Percentiles rank a stretch among this genome's conserved stretches.
Evolutionary conservation across 2,329 filamentous ascomycete species (phyloP).

Genomic region (Aspergillus transmontanensis): DNA sequence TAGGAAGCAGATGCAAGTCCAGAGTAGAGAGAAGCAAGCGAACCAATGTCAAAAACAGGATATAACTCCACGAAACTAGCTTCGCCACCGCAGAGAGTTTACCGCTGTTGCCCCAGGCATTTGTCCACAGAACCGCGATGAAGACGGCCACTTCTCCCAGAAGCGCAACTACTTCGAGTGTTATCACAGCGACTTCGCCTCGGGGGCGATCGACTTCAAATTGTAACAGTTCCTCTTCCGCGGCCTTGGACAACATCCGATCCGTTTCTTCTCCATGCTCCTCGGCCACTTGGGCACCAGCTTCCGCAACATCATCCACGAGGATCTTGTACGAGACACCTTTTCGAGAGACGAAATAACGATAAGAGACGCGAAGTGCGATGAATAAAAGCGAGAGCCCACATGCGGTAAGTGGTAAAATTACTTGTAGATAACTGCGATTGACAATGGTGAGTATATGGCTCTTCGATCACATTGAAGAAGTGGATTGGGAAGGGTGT

Average conservation of each 20-base stretch:
- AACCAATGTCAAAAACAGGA: slow-evolving; percentile 70
- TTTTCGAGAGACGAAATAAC: slow-evolving; percentile 56
- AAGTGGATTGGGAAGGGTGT: not conserved
- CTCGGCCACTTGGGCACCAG: slow-evolving; percentile 47
- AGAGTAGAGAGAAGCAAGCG: slow-evolving; percentile 66
- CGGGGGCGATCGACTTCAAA: slow-evolving; percentile 73
- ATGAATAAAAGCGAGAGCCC: slow-evolving; percentile 71
- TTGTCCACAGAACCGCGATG: slow-evolving; percentile 62
- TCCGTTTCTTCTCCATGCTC: slow-evolving; percentile 55
- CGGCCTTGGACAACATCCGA: slow-evolving; percentile 58
- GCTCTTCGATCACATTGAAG: too few species aligned
- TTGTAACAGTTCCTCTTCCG: slow-evolving; percentile 50
- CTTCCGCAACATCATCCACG: slow-evolving; percentile 38
- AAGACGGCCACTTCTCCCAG: slow-evolving; percentile 72
- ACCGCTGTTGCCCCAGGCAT: slow-evolving; percentile 61
- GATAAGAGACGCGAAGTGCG: slow-evolving; percentile 58
- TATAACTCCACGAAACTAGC: slow-evolving; percentile 78
- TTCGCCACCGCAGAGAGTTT: slow-evolving; percentile 65
- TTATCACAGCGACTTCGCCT: slow-evolving; percentile 69
- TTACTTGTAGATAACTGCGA: slow-evolving; percentile 72
- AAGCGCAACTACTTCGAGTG: slow-evolving; percentile 75
- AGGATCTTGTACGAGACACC: slow-evolving; percentile 59
- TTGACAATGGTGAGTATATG: not conserved
- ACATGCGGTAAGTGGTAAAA: slow-evolving; percentile 75
- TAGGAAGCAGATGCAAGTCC: slow-evolving; percentile 67